Evolutionary conservation across 805 yeast genomes (phyloP), one percentile per base, ranked within the genome.

Genomic region (Starmera dryadoides): DNA sequence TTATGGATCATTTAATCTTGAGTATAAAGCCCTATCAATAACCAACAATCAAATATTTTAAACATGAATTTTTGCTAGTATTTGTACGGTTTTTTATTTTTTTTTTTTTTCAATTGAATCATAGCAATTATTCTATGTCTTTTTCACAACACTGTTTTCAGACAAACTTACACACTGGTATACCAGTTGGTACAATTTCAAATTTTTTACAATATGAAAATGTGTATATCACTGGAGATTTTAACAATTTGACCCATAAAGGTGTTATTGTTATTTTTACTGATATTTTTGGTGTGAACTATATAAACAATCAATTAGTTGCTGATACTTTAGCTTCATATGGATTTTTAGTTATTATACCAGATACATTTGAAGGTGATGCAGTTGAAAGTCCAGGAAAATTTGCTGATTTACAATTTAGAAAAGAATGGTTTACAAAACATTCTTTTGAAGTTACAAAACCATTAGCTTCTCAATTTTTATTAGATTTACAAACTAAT

Each of bases 281-380:
- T 34, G 95, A 86, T 53, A 63, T 85, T 30, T 73, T 55, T 44
- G 95, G 95, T 29, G 60, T 69, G 52, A 63, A 63, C 34, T 68
- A 67, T 51, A 63, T 62, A 50, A 85, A 86, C 58, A 58, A 58
- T 32, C 60, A 68, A 50, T 64, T 86, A 50, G 55, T 76, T 44
- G 86, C 86, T 9, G 86, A 80, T 51, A 61, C 64, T 39, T 71
- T 81, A 42, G 81, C 87, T 36, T 58, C 59, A 33, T 56, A 53
- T 11, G 83, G 84, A 16, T 83, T 68, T 62, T 71, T 67, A 23
- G 88, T 81, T 2, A 63, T 79, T 34, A 60, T 79, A 22, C 93
- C 93, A 14, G 95, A 86, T 59, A 64, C 82, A 38, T 69, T 84
- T 48, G 59, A 71, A 22, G 72, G 71, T 20, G 64, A 64, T 9